Base-by-base conservation (phyloP, 495 filamentous ascomycete genomes). In the Annulohypoxylon stygium region DNA sequence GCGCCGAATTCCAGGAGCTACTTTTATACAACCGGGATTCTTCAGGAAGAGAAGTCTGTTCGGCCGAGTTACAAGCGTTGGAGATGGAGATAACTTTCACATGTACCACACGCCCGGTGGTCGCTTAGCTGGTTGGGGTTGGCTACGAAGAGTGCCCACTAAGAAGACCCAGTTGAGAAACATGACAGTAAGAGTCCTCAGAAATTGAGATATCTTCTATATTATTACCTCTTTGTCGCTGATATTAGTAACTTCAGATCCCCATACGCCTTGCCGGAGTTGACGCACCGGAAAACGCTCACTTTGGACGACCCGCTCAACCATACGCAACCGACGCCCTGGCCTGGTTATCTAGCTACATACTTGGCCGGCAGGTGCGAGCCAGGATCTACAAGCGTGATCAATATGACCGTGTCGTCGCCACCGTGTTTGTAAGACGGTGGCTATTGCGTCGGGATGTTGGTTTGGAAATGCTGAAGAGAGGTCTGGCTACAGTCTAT, bases 21-120 rank as follows among this genome's bases (percentile, higher is more conserved):
- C 84, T 5, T 84, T 92, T 71, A 94, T 99, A 75, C 86, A 87
- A 62, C 88, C 92, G 2, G 82, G 78, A 8, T 87, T 87, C 76
- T 92, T 93, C 75, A 90, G 93, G 18, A 87, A 82, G 59, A 86
- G 93, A 67, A 93, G 88, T 60, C 72, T 98, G 57, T 90, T 95
- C 72, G 96, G 96, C 7, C 86, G 84, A 62, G 96, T 98, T 3
- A 97, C 96, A 30, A 94, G 92, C 70, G 96, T 99, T 25, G 97
- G 97, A 55, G 96, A 99, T 84, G 97, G 93, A 0, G 96, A 99
- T 77, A 94, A 94, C 70, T 98, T 99, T 78, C 89, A 94, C 59
- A 79, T 99, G 8, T 99, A 91, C 78, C 96, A 99, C 80, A 97
- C 94, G 0, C 96, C 96, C 0, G 96, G 97, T 11, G 96, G 96